phyloP scores from a whole-genome alignment of 2,329 filamentous ascomycete genomes.

The Xylariales sp. region DNA sequence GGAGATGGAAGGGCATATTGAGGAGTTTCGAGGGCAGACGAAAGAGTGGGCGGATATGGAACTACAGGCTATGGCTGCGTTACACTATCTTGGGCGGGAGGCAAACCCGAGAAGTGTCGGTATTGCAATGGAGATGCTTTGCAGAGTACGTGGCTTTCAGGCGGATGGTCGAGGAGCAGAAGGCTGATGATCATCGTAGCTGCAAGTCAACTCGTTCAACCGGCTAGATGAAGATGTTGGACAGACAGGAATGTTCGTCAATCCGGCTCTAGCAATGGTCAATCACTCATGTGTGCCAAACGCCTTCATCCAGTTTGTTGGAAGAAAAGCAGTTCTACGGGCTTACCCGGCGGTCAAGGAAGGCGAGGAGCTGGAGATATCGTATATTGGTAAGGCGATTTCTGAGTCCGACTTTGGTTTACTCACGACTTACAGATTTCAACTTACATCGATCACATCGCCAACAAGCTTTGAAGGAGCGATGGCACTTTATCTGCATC shows the following conservation, averaged over 20 bases:
- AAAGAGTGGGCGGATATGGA: slow-evolving; percentile 41
- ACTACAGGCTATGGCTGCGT: slow-evolving; percentile 45
- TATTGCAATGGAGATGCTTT: slow-evolving; percentile 43
- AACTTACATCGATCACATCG: slow-evolving; percentile 40
- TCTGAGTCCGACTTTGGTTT: neutral
- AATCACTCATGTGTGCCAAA: slow-evolving; percentile 62
- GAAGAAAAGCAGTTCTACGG: slow-evolving; percentile 45
- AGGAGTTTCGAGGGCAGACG: slow-evolving; percentile 22
- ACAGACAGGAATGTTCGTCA: slow-evolving; percentile 51
- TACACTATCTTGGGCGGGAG: slow-evolving; percentile 39
- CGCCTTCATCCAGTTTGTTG: slow-evolving; percentile 51
- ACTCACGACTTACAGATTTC: slow-evolving; percentile 34
- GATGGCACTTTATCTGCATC: slow-evolving; percentile 49
- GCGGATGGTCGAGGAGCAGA: neutral
- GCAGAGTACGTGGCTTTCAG: slow-evolving; percentile 39
- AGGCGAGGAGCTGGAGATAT: slow-evolving; percentile 56
- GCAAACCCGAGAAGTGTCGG: slow-evolving; percentile 30
- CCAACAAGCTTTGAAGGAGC: slow-evolving; percentile 33
- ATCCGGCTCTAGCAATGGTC: slow-evolving; percentile 51
- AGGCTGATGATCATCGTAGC: too few species aligned
- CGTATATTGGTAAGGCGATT: slow-evolving; percentile 50
- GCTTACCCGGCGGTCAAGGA: slow-evolving; percentile 43
- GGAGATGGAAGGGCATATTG: slow-evolving; percentile 43
- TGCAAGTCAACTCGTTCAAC: slow-evolving; percentile 60
- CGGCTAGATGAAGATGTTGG: slow-evolving; percentile 48